phyloP scores from a whole-genome alignment of 768 basidiomycete species.

The Russula virescens region DNA sequence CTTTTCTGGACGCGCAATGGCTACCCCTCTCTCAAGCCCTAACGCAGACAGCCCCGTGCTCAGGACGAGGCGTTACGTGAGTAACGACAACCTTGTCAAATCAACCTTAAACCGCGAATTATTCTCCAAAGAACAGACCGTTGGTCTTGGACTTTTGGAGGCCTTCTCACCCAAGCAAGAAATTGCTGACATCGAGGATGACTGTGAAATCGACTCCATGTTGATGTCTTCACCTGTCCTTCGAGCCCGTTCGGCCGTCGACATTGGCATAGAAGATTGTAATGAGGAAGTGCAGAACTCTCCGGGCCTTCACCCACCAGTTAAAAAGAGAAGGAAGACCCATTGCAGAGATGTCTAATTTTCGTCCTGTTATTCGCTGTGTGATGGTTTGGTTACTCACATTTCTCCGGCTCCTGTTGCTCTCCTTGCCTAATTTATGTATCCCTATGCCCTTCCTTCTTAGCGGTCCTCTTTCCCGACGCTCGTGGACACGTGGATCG shows the following conservation, averaged over 20 bases:
- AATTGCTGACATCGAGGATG: constrained; percentile 17
- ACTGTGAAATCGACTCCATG: constrained; percentile 21
- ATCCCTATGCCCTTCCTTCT: constrained; percentile 11
- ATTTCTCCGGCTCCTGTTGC: neutral
- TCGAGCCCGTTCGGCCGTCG: constrained; percentile 14
- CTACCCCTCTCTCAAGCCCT: constrained; percentile 22
- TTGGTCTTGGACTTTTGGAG: constrained; percentile 29
- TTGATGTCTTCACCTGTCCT: constrained; percentile 24
- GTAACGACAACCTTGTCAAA: constrained; percentile 17
- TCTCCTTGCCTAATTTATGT: constrained; percentile 9
- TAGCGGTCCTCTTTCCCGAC: neutral
- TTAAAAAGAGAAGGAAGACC: constrained; percentile 35
- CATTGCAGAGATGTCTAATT: constrained; percentile 6
- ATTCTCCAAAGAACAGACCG: constrained; percentile 10
- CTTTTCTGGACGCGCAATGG: neutral
- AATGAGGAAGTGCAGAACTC: constrained; percentile 20
- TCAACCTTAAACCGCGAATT: constrained; percentile 15
- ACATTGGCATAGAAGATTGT: constrained; percentile 11
- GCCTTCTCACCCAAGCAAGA: constrained; percentile 27
- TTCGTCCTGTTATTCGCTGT: neutral
- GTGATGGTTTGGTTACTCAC: neutral
- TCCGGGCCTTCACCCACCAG: constrained; percentile 13
- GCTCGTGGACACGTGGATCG: neutral
- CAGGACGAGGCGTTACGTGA: constrained; percentile 18
- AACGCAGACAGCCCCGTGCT: constrained; percentile 24